These are phyloP conservation scores for Saccharomyces hybrid DNA, from an alignment of 1,139 yeast genomes.

Conservation along the genomic window DNA sequence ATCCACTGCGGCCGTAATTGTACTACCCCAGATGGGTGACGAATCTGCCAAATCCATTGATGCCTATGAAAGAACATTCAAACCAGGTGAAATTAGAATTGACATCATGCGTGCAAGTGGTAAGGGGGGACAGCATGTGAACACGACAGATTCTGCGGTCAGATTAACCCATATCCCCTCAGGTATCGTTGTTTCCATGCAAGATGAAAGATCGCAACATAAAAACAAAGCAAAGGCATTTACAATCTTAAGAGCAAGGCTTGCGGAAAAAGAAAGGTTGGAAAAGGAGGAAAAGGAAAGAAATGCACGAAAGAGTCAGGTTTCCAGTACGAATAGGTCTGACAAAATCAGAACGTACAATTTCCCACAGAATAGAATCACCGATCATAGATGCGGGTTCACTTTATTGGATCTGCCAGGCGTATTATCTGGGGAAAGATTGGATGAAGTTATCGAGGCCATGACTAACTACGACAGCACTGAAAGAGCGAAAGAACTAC, in stretches of 20 bases:
- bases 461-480: conserved; percentile 43
- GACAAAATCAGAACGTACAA: conserved; percentile 93
- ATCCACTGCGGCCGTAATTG: conserved; percentile 91
- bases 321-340: conserved; percentile 78
- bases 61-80: conserved; percentile 67
- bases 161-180: conserved; percentile 88
- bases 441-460: conserved; percentile 57
- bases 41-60: conserved; percentile 39
- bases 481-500: conserved; percentile 38
- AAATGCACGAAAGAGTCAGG: conserved; percentile 70
- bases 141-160: conserved; percentile 96
- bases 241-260: conserved; percentile 66
- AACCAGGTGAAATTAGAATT: conserved; percentile 79
- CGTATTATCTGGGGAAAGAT: conserved; percentile 61
- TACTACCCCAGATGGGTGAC: conserved; percentile 74
- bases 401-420: conserved; percentile 75
- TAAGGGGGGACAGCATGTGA: conserved; percentile 97
- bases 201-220: conserved; percentile 93
- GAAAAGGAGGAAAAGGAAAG: conserved; percentile 60
- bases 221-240: conserved; percentile 93
- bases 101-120: conserved; percentile 98
- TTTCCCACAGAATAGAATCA: conserved; percentile 82
- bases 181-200: conserved; percentile 82
- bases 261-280: conserved; percentile 73
- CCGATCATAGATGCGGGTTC: conserved; percentile 86